phyloP scores from a whole-genome alignment of 2,329 filamentous ascomycete species.

The Alternaria sp. region DNA sequence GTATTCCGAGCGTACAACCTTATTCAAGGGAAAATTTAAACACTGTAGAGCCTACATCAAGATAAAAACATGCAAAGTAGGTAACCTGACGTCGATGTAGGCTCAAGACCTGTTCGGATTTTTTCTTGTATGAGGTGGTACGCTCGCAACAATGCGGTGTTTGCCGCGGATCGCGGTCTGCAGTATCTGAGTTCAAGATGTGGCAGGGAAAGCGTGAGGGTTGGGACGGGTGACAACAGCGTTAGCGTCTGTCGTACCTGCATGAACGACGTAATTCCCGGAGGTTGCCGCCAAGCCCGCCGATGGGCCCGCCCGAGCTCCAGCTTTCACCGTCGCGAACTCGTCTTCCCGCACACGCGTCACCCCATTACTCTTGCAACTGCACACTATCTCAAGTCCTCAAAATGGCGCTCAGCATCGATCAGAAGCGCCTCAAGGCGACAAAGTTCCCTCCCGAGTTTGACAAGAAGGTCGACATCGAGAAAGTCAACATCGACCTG shows the following conservation, averaged over 20 bases:
- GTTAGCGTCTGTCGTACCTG: constrained; percentile 16
- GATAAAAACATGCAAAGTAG: no score
- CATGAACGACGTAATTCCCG: constrained; percentile 20
- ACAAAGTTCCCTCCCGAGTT: constrained; percentile 96
- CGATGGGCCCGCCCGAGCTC: constrained; percentile 16
- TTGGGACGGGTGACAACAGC: background rate
- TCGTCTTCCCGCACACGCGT: constrained; percentile 3
- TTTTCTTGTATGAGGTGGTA: no score
- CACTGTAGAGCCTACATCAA: no score
- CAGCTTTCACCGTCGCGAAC: constrained; percentile 12
- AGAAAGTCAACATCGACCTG: constrained; percentile 94
- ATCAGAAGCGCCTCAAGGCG: constrained; percentile 85
- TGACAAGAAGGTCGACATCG: constrained; percentile 94
- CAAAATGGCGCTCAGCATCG: constrained; percentile 79
- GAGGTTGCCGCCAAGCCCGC: constrained; percentile 13
- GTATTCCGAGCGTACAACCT: no score
- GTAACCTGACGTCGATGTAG: no score
- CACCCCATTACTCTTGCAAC: constrained; percentile 1
- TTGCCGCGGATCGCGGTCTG: background rate
- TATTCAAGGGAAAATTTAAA: no score
- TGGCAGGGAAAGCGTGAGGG: background rate
- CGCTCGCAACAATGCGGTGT: background rate
- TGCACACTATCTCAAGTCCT: background rate
- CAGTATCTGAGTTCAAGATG: background rate
- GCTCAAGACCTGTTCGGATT: no score